Percentiles rank a stretch among this genome's conserved stretches.
phyloP scores from a whole-genome alignment of 768 basidiomycete genomes.

The Suillus decipiens region DNA sequence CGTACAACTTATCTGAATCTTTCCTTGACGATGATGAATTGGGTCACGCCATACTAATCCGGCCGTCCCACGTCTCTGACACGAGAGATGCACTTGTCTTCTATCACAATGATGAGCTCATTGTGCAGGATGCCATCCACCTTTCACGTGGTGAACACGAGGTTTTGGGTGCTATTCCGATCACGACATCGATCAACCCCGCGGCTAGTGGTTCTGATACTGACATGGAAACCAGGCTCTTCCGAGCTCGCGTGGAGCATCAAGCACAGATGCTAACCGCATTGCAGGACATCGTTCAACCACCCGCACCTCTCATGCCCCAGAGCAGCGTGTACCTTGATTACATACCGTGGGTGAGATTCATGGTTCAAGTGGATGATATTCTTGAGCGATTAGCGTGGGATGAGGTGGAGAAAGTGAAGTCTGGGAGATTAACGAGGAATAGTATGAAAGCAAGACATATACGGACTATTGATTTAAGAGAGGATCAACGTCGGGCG shows the following conservation, averaged over 20 bases:
- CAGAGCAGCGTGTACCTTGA: slow-evolving; percentile 57
- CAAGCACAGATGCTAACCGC: slow-evolving; percentile 44
- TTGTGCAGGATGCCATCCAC: slow-evolving; percentile 47
- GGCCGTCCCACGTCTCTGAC: slow-evolving; percentile 14
- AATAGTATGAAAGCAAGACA: slow-evolving; percentile 54
- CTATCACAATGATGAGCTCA: slow-evolving; percentile 49
- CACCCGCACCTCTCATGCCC: slow-evolving; percentile 43
- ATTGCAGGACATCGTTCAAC: slow-evolving; percentile 50
- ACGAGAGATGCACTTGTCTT: slow-evolving; percentile 32
- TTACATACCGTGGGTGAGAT: slow-evolving; percentile 66
- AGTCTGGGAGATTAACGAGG: slow-evolving; percentile 50
- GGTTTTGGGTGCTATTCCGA: slow-evolving; percentile 32
- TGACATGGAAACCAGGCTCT: slow-evolving; percentile 19
- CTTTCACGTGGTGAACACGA: slow-evolving; percentile 47
- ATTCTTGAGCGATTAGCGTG: slow-evolving; percentile 27
- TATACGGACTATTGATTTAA: slow-evolving; percentile 44
- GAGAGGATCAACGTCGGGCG: slow-evolving; percentile 36
- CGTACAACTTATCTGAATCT: slow-evolving; percentile 35
- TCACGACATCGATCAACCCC: slow-evolving; percentile 37
- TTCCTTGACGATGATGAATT: slow-evolving; percentile 61
- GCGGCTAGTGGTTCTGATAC: slow-evolving; percentile 24
- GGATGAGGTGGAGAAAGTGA: slow-evolving; percentile 33
- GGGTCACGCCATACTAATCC: slow-evolving; percentile 48
- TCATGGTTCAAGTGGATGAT: slow-evolving; percentile 71
- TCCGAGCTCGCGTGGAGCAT: slow-evolving; percentile 47